A percentile compares a stretch with the other conserved stretches of the same genome.
These are phyloP conservation scores for Tuber calosporum DNA, from an alignment of 495 filamentous ascomycete genomes.

Conservation along the genomic window DNA sequence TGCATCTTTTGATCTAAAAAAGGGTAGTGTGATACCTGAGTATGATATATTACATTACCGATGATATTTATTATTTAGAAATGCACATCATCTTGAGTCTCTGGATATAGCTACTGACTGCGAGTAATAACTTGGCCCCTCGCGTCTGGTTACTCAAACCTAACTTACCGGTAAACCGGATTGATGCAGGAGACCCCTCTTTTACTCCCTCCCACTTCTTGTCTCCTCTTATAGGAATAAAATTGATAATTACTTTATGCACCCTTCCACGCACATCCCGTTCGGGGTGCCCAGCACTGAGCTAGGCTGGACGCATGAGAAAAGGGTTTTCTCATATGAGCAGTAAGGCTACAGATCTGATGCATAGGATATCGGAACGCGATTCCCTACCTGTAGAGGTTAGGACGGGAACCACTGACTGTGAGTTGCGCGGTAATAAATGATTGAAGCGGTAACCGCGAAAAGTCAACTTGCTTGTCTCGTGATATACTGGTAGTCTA, in stretches of 20 bases:
- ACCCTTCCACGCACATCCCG: not conserved
- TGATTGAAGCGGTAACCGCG: no score
- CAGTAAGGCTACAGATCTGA: not conserved
- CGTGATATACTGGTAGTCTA: not conserved
- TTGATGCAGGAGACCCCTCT: not conserved
- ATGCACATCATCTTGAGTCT: not conserved
- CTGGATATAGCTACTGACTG: not conserved
- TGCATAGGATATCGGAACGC: not conserved
- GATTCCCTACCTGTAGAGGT: not conserved
- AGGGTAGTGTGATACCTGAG: not conserved
- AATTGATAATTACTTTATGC: no score
- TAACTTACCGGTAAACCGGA: not conserved
- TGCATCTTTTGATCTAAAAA: not conserved
- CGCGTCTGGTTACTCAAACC: not conserved
- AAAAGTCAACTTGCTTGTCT: not conserved
- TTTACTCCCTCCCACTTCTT: not conserved
- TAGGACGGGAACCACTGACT: not conserved
- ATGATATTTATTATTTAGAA: not conserved
- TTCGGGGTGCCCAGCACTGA: not conserved
- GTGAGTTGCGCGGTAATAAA: not conserved
- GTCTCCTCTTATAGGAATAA: no score
- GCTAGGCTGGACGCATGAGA: not conserved
- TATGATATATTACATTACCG: not conserved
- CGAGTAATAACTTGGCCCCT: not conserved
- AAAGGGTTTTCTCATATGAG: not conserved